These are phyloP conservation scores for Plantago major DNA, from an alignment of 257 asterid species.

Conservation along the genomic window DNA sequence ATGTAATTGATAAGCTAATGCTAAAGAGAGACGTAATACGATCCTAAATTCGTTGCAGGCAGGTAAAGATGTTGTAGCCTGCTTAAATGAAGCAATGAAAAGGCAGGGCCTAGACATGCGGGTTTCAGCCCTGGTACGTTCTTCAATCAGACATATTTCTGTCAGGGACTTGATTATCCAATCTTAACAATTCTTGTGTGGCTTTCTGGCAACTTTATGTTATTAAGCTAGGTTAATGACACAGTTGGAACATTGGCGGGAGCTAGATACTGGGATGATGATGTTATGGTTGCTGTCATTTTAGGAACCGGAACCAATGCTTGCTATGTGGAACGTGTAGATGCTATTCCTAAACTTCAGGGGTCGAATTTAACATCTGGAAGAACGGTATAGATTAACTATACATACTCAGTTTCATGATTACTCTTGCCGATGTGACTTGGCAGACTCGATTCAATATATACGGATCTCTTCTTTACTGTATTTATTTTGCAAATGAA, in stretches of 20 bases:
- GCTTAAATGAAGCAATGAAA: constrained; percentile 73
- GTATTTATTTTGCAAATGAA: not conserved
- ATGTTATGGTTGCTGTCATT: constrained; percentile 79
- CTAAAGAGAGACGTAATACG: too few relatives aligned
- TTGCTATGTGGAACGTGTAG: constrained; percentile 56
- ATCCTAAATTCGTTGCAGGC: constrained; percentile 36
- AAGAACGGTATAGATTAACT: constrained; percentile 28
- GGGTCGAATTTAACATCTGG: constrained; percentile 34
- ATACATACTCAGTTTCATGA: not conserved
- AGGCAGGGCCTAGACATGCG: constrained; percentile 59
- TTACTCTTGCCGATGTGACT: not conserved
- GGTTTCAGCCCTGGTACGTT: constrained; percentile 67
- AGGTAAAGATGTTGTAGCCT: constrained; percentile 72
- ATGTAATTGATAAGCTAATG: too few relatives aligned
- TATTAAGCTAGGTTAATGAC: constrained; percentile 69
- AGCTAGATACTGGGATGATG: constrained; percentile 71
- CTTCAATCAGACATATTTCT: not conserved
- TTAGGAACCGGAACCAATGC: constrained; percentile 83
- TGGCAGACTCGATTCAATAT: too few relatives aligned
- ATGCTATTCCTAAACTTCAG: constrained; percentile 54
- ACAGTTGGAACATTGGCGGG: constrained; percentile 83
- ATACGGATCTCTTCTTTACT: not conserved
- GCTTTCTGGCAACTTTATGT: constrained; percentile 2
- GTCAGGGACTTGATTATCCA: not conserved
- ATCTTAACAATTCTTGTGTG: constrained; percentile 3